These are phyloP conservation scores for Lavandula angustifolia DNA, from an alignment of 257 asterid genomes.

Conservation along the genomic window DNA sequence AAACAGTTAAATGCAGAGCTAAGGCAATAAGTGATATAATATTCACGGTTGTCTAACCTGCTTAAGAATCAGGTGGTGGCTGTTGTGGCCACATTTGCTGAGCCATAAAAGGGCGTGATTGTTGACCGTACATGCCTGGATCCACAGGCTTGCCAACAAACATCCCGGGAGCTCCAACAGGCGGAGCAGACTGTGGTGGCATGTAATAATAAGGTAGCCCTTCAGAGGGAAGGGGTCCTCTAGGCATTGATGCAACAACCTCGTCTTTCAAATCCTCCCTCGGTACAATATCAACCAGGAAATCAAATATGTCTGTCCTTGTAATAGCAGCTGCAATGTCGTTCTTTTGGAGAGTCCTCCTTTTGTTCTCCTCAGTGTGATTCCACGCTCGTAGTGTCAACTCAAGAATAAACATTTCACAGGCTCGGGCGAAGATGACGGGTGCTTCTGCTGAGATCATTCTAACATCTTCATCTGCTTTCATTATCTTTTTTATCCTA, in stretches of 20 bases:
- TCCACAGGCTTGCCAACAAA: conserved; percentile 86
- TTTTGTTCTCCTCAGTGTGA: conserved; percentile 94
- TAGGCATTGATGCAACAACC: conserved; percentile 85
- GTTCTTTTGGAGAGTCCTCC: conserved; percentile 94
- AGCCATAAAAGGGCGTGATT: conserved; percentile 80
- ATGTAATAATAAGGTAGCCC: conserved; percentile 88
- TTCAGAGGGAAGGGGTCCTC: conserved; percentile 79
- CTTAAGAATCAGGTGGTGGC: conserved; percentile 80
- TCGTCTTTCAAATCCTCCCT: conserved; percentile 95
- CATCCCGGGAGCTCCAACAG: conserved; percentile 70
- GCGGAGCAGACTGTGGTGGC: conserved; percentile 66
- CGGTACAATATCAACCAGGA: conserved; percentile 94
- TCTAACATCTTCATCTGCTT: conserved; percentile 91
- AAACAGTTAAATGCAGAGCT: background rate
- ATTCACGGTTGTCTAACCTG: conserved; percentile 32
- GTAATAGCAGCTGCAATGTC: conserved; percentile 98
- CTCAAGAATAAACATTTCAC: conserved; percentile 99
- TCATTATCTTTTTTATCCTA: conserved; percentile 95
- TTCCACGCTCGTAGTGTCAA: conserved; percentile 89
- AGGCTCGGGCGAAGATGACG: conserved; percentile 88
- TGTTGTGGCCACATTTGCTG: conserved; percentile 91
- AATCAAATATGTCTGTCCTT: conserved; percentile 92
- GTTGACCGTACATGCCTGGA: conserved; percentile 75
- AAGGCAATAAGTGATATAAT: conserved; percentile 5
- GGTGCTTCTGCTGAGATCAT: conserved; percentile 99